Evolutionary conservation across 2,329 filamentous ascomycete species (phyloP).

Genomic region (Bisporella sp.): DNA sequence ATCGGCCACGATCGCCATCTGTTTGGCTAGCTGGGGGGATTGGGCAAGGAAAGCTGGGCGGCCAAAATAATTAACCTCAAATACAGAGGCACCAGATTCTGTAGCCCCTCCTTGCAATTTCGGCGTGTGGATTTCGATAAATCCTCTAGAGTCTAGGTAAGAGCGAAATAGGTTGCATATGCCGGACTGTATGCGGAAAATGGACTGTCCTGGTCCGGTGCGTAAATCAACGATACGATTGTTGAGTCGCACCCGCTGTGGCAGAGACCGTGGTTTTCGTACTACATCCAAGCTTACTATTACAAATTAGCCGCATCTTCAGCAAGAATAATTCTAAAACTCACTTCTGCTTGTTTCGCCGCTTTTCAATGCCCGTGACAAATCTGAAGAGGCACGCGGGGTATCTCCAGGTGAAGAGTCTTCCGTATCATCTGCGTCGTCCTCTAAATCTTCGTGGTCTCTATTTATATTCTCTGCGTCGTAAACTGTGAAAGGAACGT

Average conservation of each 20-base stretch:
- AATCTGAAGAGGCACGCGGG: background rate
- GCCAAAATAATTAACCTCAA: constrained; percentile 87
- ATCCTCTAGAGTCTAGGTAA: constrained; percentile 66
- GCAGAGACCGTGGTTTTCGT: constrained; percentile 19
- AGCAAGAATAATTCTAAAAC: background rate
- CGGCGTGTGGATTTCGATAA: constrained; percentile 90
- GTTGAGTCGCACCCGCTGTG: constrained; percentile 52
- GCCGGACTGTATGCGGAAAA: constrained; percentile 80
- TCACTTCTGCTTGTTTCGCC: background rate
- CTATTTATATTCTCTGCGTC: constrained; percentile 57
- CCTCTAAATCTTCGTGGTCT: constrained; percentile 45
- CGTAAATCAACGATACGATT: constrained; percentile 80
- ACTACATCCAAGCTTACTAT: constrained; percentile 19
- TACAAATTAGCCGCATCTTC: background rate
- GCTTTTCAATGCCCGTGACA: background rate
- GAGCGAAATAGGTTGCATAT: constrained; percentile 74
- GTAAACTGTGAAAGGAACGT: constrained; percentile 62
- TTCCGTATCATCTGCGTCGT: constrained; percentile 31
- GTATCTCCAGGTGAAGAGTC: background rate
- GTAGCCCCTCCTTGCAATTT: constrained; percentile 87
- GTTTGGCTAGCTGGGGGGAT: constrained; percentile 86
- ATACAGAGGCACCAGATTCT: constrained; percentile 86
- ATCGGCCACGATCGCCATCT: constrained; percentile 86
- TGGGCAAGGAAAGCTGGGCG: constrained; percentile 83
- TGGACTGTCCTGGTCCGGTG: constrained; percentile 77